These are phyloP conservation scores for Leccinum pachyderme DNA, from an alignment of 1,284 basidiomycete species.

Conservation along the genomic window DNA sequence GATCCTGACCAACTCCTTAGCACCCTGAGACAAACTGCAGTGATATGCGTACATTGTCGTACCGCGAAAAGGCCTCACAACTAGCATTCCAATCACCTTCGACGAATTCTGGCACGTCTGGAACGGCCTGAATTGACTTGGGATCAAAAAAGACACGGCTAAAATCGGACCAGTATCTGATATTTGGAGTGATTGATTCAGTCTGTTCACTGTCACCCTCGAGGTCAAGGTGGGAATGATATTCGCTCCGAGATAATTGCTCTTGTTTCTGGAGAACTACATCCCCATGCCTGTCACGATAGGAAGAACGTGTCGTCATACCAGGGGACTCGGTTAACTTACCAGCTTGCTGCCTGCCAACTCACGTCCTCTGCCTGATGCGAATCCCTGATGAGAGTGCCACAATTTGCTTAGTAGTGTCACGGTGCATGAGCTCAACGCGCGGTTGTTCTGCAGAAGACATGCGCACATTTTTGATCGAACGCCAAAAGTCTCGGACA, in stretches of 20 bases:
- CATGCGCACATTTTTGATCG: constrained; percentile 58
- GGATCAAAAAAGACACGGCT: constrained; percentile 67
- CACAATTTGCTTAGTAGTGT: constrained; percentile 56
- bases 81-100: constrained; percentile 59
- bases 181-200: constrained; percentile 19
- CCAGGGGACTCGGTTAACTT: constrained; percentile 7
- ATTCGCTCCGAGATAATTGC: constrained; percentile 49
- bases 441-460: constrained; percentile 3
- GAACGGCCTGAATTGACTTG: constrained; percentile 60
- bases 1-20: constrained; percentile 41
- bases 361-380: constrained; percentile 18
- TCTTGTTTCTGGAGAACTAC: constrained; percentile 54
- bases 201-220: constrained; percentile 26
- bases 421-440: constrained; percentile 7
- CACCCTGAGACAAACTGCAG: neutral
- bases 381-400: constrained; percentile 45
- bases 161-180: constrained; percentile 79
- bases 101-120: constrained; percentile 48
- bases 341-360: constrained; percentile 23
- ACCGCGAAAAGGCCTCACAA: constrained; percentile 48
- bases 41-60: constrained; percentile 48
- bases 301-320: constrained; percentile 1
- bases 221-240: constrained; percentile 50
- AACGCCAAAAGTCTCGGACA: constrained; percentile 64
- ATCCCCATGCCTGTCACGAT: constrained; percentile 45